phyloP scores from a whole-genome alignment of 805 yeast genomes.

The Kuraishia ogatae region DNA sequence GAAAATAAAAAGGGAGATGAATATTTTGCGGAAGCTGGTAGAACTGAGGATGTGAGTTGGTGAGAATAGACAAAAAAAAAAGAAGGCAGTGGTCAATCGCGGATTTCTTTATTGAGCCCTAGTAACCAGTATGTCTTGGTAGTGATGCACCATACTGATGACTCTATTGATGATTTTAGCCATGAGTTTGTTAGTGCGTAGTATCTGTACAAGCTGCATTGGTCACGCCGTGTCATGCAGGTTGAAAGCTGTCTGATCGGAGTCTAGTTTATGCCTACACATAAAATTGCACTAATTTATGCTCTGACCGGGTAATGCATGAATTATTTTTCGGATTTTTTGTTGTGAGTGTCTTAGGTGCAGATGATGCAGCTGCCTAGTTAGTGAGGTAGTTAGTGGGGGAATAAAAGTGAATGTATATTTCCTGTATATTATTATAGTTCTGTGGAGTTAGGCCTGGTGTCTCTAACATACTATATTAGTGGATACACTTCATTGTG shows the following conservation, averaged over 20 bases:
- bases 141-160: no score
- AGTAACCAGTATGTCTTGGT: no score
- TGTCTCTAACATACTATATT: background rate
- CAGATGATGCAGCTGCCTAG: background rate
- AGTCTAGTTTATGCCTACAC: background rate
- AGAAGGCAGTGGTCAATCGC: no score
- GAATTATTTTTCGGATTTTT: background rate
- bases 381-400: background rate
- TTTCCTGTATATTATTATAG: background rate
- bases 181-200: no score
- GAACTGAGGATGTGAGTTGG: no score
- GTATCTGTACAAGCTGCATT: no score
- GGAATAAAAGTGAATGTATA: background rate
- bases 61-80: no score
- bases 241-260: background rate
- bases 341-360: background rate
- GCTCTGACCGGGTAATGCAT: background rate
- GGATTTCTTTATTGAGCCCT: no score
- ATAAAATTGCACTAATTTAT: background rate
- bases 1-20: no score
- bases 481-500: background rate
- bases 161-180: no score
- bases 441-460: background rate
- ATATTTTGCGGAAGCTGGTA: no score
- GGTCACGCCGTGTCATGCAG: background rate